Evolutionary conservation across 306 rosid genomes (phyloP), one percentile per base, ranked within the genome.

Genomic region (Coriaria nepalensis): DNA sequence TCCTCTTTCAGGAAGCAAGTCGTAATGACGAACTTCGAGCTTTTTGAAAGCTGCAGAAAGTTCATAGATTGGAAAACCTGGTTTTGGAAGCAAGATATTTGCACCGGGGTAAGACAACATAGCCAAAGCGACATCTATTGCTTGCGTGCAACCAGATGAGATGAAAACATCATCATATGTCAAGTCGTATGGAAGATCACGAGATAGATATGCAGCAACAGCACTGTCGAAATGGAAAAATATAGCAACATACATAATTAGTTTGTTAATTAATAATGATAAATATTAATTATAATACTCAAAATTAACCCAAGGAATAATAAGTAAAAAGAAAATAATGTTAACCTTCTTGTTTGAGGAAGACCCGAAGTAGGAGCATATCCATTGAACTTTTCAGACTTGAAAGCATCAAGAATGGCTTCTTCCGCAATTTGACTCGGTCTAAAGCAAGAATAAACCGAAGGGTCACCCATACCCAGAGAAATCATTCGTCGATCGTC

Each of bases 61-160:
- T 60, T 81, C 78, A 68, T 90, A 84, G 62, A 90, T 77, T 10
- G 97, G 95, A 65, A 90, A 90, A 64, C 97, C 87, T 12, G 97
- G 97, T 51, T 82, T 81, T 41, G 97, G 97, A 68, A 90, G 79
- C 79, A 90, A 64, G 52, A 90, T 77, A 60, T 84, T 90, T 56
- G 94, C 97, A 11, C 77, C 78, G 0, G 97, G 87, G 29, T 63
- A 92, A 40, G 93, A 78, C 35, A 90, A 82, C 95, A 84, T 71
- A 2, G 82, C 70, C 57, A 90, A 66, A 3, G 97, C 73, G 8
- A 84, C 92, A 51, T 90, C 97, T 67, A 90, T 90, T 29, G 97
- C 97, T 71, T 90, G 97, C 40, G 97, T 88, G 75, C 97, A 83
- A 55, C 97, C 97, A 55, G 75, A 78, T 8, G 97, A 83, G 67